These are phyloP conservation scores for Euryodendron excelsum DNA, from an alignment of 148 eudicot genomes.

Conservation along the genomic window DNA sequence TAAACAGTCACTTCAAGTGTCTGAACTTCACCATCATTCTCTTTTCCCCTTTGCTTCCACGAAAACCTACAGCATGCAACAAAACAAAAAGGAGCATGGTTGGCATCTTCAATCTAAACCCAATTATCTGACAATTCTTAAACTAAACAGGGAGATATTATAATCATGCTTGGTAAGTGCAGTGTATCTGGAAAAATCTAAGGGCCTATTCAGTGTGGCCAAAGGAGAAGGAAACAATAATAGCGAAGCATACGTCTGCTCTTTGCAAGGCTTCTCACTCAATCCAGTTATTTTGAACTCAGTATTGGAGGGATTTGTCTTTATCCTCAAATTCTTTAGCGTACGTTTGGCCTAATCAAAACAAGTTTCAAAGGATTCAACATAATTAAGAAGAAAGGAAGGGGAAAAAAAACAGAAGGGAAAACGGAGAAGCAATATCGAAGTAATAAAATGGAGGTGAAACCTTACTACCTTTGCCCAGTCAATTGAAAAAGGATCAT, in stretches of 20 bases:
- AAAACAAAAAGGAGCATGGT: neutral
- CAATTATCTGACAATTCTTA: neutral
- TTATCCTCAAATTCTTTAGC: constrained; percentile 78
- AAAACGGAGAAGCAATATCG: neutral
- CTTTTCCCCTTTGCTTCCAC: constrained; percentile 53
- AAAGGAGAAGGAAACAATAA: neutral
- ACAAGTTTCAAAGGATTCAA: neutral
- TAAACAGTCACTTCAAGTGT: constrained; percentile 67
- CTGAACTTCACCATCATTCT: constrained; percentile 54
- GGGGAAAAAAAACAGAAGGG: neutral
- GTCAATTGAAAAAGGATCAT: constrained; percentile 74
- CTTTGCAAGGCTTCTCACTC: constrained; percentile 66
- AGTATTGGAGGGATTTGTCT: constrained; percentile 65
- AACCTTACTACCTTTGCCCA: constrained; percentile 63
- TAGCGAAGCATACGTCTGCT: constrained; percentile 48
- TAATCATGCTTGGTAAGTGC: neutral
- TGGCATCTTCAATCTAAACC: neutral
- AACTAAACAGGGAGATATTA: neutral
- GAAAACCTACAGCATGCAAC: constrained; percentile 48
- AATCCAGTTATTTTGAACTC: constrained; percentile 83
- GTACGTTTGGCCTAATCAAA: constrained; percentile 69
- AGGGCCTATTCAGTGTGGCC: neutral
- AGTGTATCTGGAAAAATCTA: neutral
- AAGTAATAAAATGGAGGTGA: neutral
- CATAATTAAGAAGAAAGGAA: no score